phyloP scores from a whole-genome alignment of 2,329 filamentous ascomycete genomes.

The Pyricularia grisea region DNA sequence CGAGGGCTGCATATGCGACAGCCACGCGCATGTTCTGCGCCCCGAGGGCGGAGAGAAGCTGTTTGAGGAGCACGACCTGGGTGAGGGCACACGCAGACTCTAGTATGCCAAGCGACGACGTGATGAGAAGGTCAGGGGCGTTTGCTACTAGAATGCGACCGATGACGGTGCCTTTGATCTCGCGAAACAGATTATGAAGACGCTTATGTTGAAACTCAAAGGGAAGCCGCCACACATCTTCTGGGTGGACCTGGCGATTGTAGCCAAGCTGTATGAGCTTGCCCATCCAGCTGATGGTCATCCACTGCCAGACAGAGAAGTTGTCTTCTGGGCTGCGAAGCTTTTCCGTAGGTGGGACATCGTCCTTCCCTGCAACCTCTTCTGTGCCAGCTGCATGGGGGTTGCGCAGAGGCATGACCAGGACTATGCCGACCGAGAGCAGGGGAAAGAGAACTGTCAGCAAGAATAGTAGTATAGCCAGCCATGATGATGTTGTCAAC shows the following conservation, averaged over 20 bases:
- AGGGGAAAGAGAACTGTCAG: conserved; percentile 27
- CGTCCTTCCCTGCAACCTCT: background rate
- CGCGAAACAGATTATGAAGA: conserved; percentile 65
- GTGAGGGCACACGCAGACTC: conserved; percentile 47
- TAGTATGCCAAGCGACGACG: conserved; percentile 53
- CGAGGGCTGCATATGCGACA: conserved; percentile 55
- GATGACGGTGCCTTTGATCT: conserved; percentile 64
- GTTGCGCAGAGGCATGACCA: conserved; percentile 63
- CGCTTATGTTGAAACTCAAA: conserved; percentile 74
- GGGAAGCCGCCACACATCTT: conserved; percentile 73
- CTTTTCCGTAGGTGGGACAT: conserved; percentile 35
- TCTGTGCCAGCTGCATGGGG: conserved; percentile 32
- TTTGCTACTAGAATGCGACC: conserved; percentile 64
- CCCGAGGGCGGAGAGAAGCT: conserved; percentile 55
- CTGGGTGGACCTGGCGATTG: conserved; percentile 58
- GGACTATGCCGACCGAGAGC: conserved; percentile 39
- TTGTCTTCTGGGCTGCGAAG: conserved; percentile 74
- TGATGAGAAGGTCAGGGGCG: conserved; percentile 65
- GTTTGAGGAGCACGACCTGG: conserved; percentile 61
- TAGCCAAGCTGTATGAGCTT: conserved; percentile 61
- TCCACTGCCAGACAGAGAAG: conserved; percentile 71
- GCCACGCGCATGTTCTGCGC: conserved; percentile 42
- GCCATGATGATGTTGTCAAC: conserved; percentile 14
- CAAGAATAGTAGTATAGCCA: conserved; percentile 7
- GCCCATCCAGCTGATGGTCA: conserved; percentile 74